These are phyloP conservation scores for Dorcoceras hygrometricum DNA, from an alignment of 257 asterid species.

Conservation along the genomic window DNA sequence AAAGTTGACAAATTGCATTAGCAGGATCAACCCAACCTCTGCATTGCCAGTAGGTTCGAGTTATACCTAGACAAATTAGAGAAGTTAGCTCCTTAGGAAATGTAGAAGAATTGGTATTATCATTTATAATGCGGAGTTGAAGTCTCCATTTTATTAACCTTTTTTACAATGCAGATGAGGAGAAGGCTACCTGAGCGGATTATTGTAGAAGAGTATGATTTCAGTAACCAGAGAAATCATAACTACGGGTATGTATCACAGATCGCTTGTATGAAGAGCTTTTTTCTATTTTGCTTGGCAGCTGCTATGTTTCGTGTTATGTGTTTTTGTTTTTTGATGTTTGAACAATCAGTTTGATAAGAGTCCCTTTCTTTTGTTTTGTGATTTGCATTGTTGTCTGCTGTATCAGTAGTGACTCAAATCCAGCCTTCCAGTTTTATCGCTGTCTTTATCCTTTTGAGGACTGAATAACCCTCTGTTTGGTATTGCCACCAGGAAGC, in stretches of 20 bases:
- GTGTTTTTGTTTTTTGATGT: conserved; percentile 34
- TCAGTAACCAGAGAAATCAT: conserved; percentile 23
- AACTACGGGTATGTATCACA: conserved; percentile 23
- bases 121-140: neutral
- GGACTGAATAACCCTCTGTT: neutral
- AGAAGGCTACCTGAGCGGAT: conserved; percentile 49
- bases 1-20: neutral
- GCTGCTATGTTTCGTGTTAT: too few relatives aligned
- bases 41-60: too few relatives aligned
- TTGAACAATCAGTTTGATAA: conserved; percentile 34
- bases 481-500: neutral
- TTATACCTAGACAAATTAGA: neutral
- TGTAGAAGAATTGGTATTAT: neutral
- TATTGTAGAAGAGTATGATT: conserved; percentile 14
- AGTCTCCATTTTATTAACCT: conserved; percentile 12
- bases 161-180: conserved; percentile 42
- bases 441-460: neutral
- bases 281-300: conserved; percentile 26
- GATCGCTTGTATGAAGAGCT: conserved; percentile 33
- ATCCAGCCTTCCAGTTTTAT: conserved; percentile 22
- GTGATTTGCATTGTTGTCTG: conserved; percentile 26
- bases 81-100: neutral
- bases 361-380: conserved; percentile 30
- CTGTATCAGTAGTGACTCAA: conserved; percentile 26
- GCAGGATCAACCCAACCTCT: neutral